Base-by-base conservation (phyloP, 202 grass and related monocot genomes). In the Carex arenaria region DNA sequence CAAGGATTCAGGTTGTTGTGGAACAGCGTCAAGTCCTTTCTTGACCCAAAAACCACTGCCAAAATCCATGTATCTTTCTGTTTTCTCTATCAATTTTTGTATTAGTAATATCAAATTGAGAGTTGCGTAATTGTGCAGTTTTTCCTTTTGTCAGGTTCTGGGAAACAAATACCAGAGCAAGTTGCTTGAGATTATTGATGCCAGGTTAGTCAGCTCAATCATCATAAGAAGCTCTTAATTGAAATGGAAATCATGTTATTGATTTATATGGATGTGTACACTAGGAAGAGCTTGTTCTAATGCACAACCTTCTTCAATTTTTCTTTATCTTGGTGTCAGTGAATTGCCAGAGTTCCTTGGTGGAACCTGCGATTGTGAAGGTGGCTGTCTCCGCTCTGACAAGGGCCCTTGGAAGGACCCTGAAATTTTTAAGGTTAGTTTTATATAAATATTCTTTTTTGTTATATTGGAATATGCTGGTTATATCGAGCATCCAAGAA, bases 111-210 rank as follows among this genome's bases (percentile, higher is more conserved):
- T 8, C 72, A 43, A 26, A 42, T 66, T 30, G 56, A 10, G 31
- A 78, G 9, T 66, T 23, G 18, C 72, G 18, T 80, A 30, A 30
- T 64, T 68, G 60, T 85, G 60, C 23, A 79, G 10, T 80, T 34
- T 55, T 77, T 65, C 56, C 82, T 90, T 88, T 53, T 61, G 40
- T 78, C 55, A 98, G 95, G 95, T 98, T 67, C 80, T 98, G 51
- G 91, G 95, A 42, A 98, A 95, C 72, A 98, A 98, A 84, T 98
- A 98, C 23, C 95, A 98, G 80, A 93, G 88, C 86, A 95, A 98
- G 78, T 87, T 95, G 92, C 91, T 98, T 20, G 95, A 98, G 79
- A 87, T 98, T 76, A 98, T 98, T 15, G 96, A 98, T 88, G 93
- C 96, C 42, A 98, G 93, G 93, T 95, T 80, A 10, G 64, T 83